Base-by-base conservation (phyloP, 306 rosid species). In the Gillenia trifoliata region DNA sequence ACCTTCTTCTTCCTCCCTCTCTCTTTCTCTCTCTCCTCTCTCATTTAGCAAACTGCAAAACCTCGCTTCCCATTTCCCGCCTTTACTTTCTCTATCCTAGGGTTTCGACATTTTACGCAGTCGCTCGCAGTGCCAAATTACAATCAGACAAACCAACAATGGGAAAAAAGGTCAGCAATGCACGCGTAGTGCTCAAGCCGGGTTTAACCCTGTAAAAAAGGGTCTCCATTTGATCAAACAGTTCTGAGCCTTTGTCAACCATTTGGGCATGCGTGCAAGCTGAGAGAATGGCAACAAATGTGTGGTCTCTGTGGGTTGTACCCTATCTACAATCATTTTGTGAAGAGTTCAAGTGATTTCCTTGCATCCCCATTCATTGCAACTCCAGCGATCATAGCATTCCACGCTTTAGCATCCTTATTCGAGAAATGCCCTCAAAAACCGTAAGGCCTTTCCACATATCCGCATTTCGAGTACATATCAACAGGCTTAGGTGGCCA, bases 401-500 rank as follows among this genome's bases (percentile, higher is more conserved):
- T 91, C 93, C 93, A 91, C 0, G 90, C 92, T 54, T 83, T 45
- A 3, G 75, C 87, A 78, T 86, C 84, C 71, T 79, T 83, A 11
- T 70, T 40, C n/a, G n/a, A 13, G 47, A 13, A 38, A 73, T 83
- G 11, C 77, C 70, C 72, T 81, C 75, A 29, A 86, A 86, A 66
- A 81, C 38, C 75, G 60, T 15, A 81, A 33, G 34, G 90, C 84
- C 50, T 66, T 70, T 83, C 86, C 12, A 83, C 70, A 57, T 52
- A 77, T 13, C 88, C 86, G 45, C 88, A 86, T 81, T 86, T 83
- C 20, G 88, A n/a, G 77, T 86, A 86, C 90, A 83, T 75, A 49
- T 86, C 84, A 45, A 83, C 75, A 91, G 74, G 93, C 89, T n/a
- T n/a, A n/a, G 11, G 92, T 91, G 16, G 92, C 88, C 81, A 91